A percentile compares a stretch with the other conserved stretches of the same genome.
Evolutionary conservation across 2,329 filamentous ascomycete genomes (phyloP).

Genomic region (Talaromyces albobiverticillius): DNA sequence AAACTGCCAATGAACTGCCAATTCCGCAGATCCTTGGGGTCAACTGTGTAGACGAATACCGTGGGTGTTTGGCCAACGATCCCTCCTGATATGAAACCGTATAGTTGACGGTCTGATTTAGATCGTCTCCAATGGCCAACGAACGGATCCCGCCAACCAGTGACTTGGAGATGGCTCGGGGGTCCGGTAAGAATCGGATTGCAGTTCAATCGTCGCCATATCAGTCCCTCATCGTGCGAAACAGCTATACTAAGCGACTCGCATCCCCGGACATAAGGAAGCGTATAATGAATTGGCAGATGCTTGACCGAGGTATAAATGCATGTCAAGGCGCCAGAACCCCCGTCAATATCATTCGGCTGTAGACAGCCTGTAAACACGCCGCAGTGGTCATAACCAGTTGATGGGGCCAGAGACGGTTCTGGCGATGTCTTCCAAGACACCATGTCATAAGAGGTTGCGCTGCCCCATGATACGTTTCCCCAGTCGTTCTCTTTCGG

Average conservation of each 20-base stretch:
- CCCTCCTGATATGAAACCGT: conserved; percentile 51
- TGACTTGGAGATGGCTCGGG: conserved; percentile 32
- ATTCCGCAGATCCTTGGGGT: conserved; percentile 36
- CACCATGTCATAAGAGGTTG: conserved; percentile 37
- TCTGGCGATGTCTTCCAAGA: conserved; percentile 31
- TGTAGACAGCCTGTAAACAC: conserved; percentile 43
- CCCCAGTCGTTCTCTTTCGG: conserved; percentile 41
- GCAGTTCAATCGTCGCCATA: conserved; percentile 31
- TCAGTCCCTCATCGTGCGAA: conserved; percentile 36
- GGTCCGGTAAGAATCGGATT: conserved; percentile 40
- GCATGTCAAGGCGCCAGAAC: conserved; percentile 29
- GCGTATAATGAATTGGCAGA: conserved; percentile 40
- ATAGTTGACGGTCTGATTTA: conserved; percentile 28
- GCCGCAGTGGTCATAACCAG: conserved; percentile 38
- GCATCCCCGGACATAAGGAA: conserved; percentile 34
- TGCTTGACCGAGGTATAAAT: conserved; percentile 42
- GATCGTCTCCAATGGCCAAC: conserved; percentile 24
- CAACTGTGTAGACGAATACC: conserved; percentile 47
- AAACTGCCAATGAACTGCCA: conserved; percentile 49
- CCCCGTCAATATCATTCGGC: conserved; percentile 24
- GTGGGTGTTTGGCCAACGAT: conserved; percentile 42
- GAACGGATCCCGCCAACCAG: conserved; percentile 44
- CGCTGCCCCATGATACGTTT: conserved; percentile 42
- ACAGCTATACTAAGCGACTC: conserved; percentile 39
- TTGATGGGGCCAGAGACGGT: conserved; percentile 31